A percentile compares a stretch with the other conserved stretches of the same genome.
Conservation (phyloP, 1,284 basidiomycete genomes). For the Marasmius tenuissimus region DNA sequence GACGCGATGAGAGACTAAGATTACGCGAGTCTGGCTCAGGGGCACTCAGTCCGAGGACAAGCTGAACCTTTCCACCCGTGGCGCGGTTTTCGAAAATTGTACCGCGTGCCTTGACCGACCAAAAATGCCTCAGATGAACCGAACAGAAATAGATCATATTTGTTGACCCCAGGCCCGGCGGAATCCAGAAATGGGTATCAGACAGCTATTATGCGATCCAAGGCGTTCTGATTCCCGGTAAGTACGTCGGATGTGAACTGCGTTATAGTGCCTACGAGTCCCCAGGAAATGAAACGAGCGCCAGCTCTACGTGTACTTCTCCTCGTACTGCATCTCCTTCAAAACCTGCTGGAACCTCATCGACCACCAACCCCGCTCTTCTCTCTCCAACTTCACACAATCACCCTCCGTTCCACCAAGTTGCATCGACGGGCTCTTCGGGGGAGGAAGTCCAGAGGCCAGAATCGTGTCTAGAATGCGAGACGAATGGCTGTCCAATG, state of each 20-base stretch:
- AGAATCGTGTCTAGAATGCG: conserved; percentile 53
- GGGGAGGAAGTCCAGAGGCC: conserved; percentile 59
- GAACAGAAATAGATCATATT: too few species aligned
- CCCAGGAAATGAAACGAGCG: neutral
- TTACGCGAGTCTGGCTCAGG: conserved; percentile 39
- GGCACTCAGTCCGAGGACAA: conserved; percentile 27
- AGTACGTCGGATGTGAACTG: too few species aligned
- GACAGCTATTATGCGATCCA: too few species aligned
- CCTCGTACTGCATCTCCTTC: conserved; percentile 41
- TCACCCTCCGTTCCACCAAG: conserved; percentile 27
- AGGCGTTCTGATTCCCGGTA: too few species aligned
- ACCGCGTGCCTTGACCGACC: too few species aligned
- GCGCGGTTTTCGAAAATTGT: too few species aligned
- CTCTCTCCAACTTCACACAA: conserved; percentile 45
- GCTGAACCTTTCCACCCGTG: too few species aligned
- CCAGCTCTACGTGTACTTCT: neutral
- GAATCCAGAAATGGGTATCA: too few species aligned
- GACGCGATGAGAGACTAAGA: conserved; percentile 37
- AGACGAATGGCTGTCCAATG: conserved; percentile 37
- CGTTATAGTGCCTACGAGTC: too few species aligned
- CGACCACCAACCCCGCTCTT: conserved; percentile 81
- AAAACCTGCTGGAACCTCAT: conserved; percentile 70
- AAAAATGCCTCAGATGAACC: too few species aligned
- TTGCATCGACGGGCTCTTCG: conserved; percentile 68
- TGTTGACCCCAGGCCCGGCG: too few species aligned